Percentiles rank a stretch among this genome's conserved stretches.
Evolutionary conservation across 1,139 yeast species (phyloP).

Genomic region (Scheffersomyces lignicola): DNA sequence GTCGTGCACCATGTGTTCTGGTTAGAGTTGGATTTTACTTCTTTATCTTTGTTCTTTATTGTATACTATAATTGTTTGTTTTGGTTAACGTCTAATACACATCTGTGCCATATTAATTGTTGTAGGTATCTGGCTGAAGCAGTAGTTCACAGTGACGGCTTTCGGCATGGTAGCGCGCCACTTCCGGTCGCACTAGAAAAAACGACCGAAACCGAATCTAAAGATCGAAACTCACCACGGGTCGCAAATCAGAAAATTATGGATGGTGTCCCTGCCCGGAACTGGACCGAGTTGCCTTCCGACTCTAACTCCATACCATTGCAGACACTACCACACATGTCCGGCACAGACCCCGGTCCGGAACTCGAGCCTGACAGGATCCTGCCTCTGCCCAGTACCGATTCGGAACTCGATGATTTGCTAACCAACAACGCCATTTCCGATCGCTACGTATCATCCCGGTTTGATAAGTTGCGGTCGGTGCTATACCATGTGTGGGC

Average conservation of each 20-base stretch:
- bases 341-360: not conserved
- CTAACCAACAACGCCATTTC: not conserved
- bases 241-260: too few species aligned
- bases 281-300: too few species aligned
- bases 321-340: not conserved
- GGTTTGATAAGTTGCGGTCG: not conserved
- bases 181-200: too few species aligned
- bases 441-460: too few species aligned
- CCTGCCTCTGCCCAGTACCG: not conserved
- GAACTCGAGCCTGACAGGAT: too few species aligned
- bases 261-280: too few species aligned
- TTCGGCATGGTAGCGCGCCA: too few species aligned
- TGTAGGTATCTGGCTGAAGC: too few species aligned
- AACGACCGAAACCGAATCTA: too few species aligned
- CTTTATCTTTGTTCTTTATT: not conserved
- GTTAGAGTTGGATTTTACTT: constrained; percentile 40
- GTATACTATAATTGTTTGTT: not conserved
- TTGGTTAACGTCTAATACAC: not conserved
- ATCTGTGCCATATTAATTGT: too few species aligned
- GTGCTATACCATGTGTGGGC: constrained; percentile 33
- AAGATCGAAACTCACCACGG: too few species aligned
- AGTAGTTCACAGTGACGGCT: too few species aligned
- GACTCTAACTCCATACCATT: not conserved
- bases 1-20: constrained; percentile 98
- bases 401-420: constrained; percentile 2